phyloP scores from a whole-genome alignment of 2,329 filamentous ascomycete species.

The Epicoccum sorghinum region DNA sequence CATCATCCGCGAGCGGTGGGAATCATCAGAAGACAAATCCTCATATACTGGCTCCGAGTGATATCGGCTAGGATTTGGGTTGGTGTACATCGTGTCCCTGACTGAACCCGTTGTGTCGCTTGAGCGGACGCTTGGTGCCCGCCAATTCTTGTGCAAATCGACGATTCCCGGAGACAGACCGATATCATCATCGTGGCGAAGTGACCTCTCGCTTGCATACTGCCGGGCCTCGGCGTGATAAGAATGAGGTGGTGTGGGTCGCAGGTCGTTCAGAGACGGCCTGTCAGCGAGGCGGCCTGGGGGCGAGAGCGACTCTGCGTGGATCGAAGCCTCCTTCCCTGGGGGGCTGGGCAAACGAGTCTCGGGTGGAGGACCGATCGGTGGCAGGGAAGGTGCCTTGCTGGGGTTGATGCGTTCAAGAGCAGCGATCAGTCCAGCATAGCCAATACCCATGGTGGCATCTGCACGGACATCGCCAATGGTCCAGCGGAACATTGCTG shows the following conservation, averaged over 20 bases:
- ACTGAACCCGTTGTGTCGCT: slow-evolving; percentile 29
- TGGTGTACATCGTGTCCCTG: slow-evolving; percentile 36
- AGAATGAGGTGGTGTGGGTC: slow-evolving; percentile 11
- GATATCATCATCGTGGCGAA: slow-evolving; percentile 24
- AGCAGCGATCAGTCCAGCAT: slow-evolving; percentile 69
- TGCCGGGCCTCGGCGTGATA: slow-evolving; percentile 21
- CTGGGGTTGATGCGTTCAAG: slow-evolving; percentile 59
- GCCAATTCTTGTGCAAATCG: slow-evolving; percentile 38
- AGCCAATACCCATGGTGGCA: slow-evolving; percentile 68
- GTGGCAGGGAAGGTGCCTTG: slow-evolving; percentile 33
- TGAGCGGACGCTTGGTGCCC: slow-evolving; percentile 36
- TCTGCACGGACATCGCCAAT: slow-evolving; percentile 64
- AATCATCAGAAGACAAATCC: slow-evolving; percentile 30
- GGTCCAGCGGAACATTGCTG: slow-evolving; percentile 69
- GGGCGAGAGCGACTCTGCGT: slow-evolving; percentile 11
- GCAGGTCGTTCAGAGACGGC: slow-evolving; percentile 29
- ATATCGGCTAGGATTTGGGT: slow-evolving; percentile 21
- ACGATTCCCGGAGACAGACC: slow-evolving; percentile 24
- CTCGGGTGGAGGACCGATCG: slow-evolving; percentile 40
- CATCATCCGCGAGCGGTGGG: slow-evolving; percentile 27
- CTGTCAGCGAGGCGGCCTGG: slow-evolving; percentile 9
- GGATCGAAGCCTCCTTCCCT: slow-evolving; percentile 20
- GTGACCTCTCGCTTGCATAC: slow-evolving; percentile 19
- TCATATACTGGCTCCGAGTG: slow-evolving; percentile 33
- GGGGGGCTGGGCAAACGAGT: slow-evolving; percentile 39